These are phyloP conservation scores for Penicillium herquei DNA, from an alignment of 495 filamentous ascomycete genomes.

Conservation along the genomic window DNA sequence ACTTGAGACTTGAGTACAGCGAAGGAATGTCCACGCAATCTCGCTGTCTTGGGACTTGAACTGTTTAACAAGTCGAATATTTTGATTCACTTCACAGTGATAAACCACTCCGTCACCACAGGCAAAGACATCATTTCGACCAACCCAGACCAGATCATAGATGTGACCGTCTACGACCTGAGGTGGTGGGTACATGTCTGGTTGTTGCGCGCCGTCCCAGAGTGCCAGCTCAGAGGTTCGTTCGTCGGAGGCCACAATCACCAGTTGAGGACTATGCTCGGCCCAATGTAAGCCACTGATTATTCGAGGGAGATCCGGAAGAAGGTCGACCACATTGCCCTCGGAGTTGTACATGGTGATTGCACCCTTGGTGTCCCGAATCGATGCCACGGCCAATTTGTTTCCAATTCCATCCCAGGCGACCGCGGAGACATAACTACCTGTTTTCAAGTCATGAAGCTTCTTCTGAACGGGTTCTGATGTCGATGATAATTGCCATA, in stretches of 20 bases:
- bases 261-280: slow-evolving; percentile 35
- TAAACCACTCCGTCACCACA: slow-evolving; percentile 41
- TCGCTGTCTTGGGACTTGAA: slow-evolving; percentile 29
- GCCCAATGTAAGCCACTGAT: slow-evolving; percentile 46
- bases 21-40: slow-evolving; percentile 40
- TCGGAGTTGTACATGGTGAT: slow-evolving; percentile 67
- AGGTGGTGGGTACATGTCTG: slow-evolving; percentile 42
- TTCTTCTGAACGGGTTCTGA: slow-evolving; percentile 39
- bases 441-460: slow-evolving; percentile 34
- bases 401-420: slow-evolving; percentile 70
- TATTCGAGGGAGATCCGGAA: slow-evolving; percentile 47
- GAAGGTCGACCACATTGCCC: slow-evolving; percentile 52
- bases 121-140: slow-evolving; percentile 34
- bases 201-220: slow-evolving; percentile 44
- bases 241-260: slow-evolving; percentile 44
- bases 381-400: slow-evolving; percentile 68
- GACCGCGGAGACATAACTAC: slow-evolving; percentile 51
- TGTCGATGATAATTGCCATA: slow-evolving; percentile 65
- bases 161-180: slow-evolving; percentile 38
- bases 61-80: slow-evolving; percentile 37
- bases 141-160: slow-evolving; percentile 40
- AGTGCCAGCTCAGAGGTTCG: slow-evolving; percentile 42
- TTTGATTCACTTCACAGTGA: slow-evolving; percentile 42
- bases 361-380: slow-evolving; percentile 57
- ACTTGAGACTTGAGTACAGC: slow-evolving; percentile 24